phyloP scores from a whole-genome alignment of 768 basidiomycete genomes.

The Phaeotremella skinneri region DNA sequence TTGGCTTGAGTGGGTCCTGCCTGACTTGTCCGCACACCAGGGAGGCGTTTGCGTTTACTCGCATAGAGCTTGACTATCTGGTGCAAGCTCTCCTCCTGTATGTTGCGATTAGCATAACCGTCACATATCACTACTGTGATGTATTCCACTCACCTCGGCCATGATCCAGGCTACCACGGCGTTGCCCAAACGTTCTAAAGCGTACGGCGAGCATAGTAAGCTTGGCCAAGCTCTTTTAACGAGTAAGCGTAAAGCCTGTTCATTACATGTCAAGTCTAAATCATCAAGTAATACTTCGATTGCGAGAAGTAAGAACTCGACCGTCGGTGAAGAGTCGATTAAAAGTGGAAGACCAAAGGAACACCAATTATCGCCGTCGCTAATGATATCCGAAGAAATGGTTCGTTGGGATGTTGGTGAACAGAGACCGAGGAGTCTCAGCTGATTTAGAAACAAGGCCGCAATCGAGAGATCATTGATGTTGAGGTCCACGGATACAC shows the following conservation, averaged over 20 bases:
- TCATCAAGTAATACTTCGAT: conserved; percentile 71
- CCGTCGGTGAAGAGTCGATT: conserved; percentile 68
- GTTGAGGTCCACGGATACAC: conserved; percentile 62
- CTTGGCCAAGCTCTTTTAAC: conserved; percentile 70
- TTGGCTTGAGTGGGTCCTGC: background rate
- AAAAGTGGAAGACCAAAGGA: conserved; percentile 68
- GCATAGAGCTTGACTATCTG: conserved; percentile 67
- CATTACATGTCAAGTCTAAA: conserved; percentile 70
- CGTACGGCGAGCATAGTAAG: conserved; percentile 69
- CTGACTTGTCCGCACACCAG: conserved; percentile 61
- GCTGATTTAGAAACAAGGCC: conserved; percentile 60
- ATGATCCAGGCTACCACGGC: conserved; percentile 68
- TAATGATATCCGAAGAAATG: background rate
- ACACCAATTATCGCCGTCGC: conserved; percentile 53
- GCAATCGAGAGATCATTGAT: conserved; percentile 61
- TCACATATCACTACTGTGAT: background rate
- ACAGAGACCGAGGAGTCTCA: conserved; percentile 62
- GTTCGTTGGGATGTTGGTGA: conserved; percentile 24
- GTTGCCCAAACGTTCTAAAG: conserved; percentile 62
- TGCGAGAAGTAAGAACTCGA: conserved; percentile 68
- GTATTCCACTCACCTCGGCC: conserved; percentile 59
- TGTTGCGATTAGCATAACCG: background rate
- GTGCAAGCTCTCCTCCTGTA: conserved; percentile 63
- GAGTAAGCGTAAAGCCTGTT: conserved; percentile 70
- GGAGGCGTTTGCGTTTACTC: conserved; percentile 60